Percentiles rank a stretch among this genome's conserved stretches.
Evolutionary conservation across 73 alveolate species (phyloP).

Genomic region (Diophrys appendiculata): DNA sequence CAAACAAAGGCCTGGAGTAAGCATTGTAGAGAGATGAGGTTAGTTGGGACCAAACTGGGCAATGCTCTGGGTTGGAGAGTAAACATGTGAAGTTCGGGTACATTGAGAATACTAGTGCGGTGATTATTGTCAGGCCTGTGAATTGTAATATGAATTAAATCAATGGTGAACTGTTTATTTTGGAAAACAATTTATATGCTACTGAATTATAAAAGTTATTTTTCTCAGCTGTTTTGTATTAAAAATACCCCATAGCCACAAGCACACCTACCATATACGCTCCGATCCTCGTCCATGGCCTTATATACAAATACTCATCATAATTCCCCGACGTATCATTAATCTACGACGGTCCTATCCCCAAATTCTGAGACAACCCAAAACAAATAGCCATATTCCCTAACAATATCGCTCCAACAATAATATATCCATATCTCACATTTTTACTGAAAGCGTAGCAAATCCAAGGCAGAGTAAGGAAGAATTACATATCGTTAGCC

Average conservation of each 20-base stretch:
- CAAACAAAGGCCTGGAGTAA: slow-evolving; percentile 9
- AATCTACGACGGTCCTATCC: background rate
- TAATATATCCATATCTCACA: background rate
- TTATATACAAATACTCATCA: background rate
- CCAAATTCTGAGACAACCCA: background rate
- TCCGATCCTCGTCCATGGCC: slow-evolving; percentile 39
- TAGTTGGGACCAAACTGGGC: slow-evolving; percentile 5
- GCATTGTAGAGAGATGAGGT: background rate
- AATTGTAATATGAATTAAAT: too few species aligned
- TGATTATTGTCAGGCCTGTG: background rate
- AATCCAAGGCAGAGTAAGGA: slow-evolving; percentile 2
- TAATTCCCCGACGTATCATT: background rate
- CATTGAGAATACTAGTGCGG: background rate
- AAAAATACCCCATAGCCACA: slow-evolving; percentile 7
- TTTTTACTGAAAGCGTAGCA: slow-evolving; percentile 1
- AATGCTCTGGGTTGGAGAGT: background rate
- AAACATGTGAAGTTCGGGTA: background rate
- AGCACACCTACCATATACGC: slow-evolving; percentile 20
- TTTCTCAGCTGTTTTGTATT: background rate
- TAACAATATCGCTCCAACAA: background rate
- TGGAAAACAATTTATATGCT: too few species aligned
- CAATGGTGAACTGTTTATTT: too few species aligned
- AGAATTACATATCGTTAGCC: slow-evolving; percentile 47
- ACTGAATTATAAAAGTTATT: too few species aligned
- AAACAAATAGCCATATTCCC: background rate